phyloP scores from a whole-genome alignment of 2,329 filamentous ascomycete species.

The Sporothrix variecibatus region DNA sequence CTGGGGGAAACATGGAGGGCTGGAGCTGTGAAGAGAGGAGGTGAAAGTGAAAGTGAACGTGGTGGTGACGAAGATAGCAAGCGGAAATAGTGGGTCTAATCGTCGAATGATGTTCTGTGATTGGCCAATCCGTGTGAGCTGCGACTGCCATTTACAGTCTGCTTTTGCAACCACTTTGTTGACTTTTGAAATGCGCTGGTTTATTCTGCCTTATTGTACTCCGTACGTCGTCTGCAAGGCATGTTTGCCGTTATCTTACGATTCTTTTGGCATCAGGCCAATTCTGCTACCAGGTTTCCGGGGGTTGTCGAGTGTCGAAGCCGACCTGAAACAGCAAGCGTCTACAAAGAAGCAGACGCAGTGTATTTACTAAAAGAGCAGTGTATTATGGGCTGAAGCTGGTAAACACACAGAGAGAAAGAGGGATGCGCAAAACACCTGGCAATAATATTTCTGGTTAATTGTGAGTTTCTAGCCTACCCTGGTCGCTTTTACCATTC shows the following conservation, averaged over 20 bases:
- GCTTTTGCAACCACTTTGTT: background rate
- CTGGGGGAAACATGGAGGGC: background rate
- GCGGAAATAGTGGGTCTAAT: background rate
- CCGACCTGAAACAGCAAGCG: conserved; percentile 22
- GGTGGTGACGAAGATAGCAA: background rate
- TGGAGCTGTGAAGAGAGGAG: background rate
- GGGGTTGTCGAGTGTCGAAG: conserved; percentile 3
- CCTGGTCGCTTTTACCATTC: background rate
- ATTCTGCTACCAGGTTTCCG: conserved; percentile 14
- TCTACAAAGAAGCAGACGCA: background rate
- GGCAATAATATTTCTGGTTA: background rate
- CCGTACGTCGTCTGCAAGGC: background rate
- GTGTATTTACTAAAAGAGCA: too few species aligned
- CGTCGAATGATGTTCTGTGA: conserved; percentile 5
- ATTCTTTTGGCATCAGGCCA: conserved; percentile 23
- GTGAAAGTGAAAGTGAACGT: background rate
- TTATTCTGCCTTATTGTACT: background rate
- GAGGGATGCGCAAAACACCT: background rate
- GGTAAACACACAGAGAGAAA: background rate
- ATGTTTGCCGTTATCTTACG: conserved; percentile 13
- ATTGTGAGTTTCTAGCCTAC: background rate
- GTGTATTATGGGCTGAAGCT: background rate
- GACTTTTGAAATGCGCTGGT: background rate
- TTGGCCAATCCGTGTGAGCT: background rate
- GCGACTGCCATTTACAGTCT: background rate